A percentile compares a stretch with the other conserved stretches of the same genome.
Evolutionary conservation across 2,329 filamentous ascomycete species (phyloP).

Genomic region (Alternaria viburni): DNA sequence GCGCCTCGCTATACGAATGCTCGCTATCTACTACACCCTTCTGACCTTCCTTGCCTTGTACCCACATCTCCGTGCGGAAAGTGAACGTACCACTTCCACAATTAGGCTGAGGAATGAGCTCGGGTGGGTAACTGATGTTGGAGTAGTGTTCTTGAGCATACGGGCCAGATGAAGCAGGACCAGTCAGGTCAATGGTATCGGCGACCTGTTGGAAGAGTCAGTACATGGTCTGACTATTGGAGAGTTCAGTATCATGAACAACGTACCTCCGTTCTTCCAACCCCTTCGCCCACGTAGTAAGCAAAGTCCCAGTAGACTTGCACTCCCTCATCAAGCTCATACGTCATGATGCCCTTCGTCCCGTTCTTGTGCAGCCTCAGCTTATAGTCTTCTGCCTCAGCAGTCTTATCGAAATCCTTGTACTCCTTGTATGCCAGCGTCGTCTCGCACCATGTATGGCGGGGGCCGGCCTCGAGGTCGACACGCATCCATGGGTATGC

Average conservation of each 20-base stretch:
- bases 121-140: not conserved
- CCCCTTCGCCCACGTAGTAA: constrained; percentile 13
- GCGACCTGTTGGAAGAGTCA: constrained; percentile 8
- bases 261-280: constrained; percentile 7
- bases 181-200: constrained; percentile 9
- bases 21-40: constrained; percentile 19
- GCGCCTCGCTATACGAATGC: constrained; percentile 1
- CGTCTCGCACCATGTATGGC: constrained; percentile 27
- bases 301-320: constrained; percentile 19
- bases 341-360: constrained; percentile 15
- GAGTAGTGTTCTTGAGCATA: constrained; percentile 11
- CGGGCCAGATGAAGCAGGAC: constrained; percentile 10
- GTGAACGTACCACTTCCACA: constrained; percentile 19
- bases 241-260: not conserved
- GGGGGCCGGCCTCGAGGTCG: not conserved
- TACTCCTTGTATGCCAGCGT: constrained; percentile 23
- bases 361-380: constrained; percentile 29
- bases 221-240: not conserved
- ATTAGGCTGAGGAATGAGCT: constrained; percentile 11
- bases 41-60: constrained; percentile 12
- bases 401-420: not conserved
- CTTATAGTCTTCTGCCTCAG: constrained; percentile 13
- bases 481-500: constrained; percentile 24
- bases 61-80: constrained; percentile 20
- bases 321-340: constrained; percentile 22